A percentile compares a stretch with the other conserved stretches of the same genome.
phyloP scores from a whole-genome alignment of 2,329 filamentous ascomycete genomes.

The Knufia fluminis region DNA sequence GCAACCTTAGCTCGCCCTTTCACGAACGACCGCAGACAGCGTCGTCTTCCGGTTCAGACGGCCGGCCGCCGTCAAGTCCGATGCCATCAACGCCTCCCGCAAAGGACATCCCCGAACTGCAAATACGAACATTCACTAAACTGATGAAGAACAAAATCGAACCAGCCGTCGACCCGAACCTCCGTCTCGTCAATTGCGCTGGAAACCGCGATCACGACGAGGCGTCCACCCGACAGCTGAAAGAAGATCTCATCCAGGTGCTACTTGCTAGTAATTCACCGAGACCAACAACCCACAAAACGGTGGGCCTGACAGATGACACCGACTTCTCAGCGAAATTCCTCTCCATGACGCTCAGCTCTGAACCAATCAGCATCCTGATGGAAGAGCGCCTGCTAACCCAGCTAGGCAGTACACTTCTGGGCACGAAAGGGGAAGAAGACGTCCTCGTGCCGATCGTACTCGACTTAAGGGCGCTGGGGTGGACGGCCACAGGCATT shows the following conservation, averaged over 20 bases:
- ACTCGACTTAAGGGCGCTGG: constrained; percentile 69
- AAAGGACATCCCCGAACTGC: constrained; percentile 67
- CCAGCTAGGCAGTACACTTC: constrained; percentile 41
- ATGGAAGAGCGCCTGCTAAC: constrained; percentile 40
- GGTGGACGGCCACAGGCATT: constrained; percentile 84
- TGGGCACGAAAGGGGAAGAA: constrained; percentile 55
- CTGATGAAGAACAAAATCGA: constrained; percentile 68
- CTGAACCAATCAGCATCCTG: constrained; percentile 38
- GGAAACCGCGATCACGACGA: constrained; percentile 41
- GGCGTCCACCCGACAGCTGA: constrained; percentile 12
- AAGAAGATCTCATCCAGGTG: constrained; percentile 21
- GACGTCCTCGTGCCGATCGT: constrained; percentile 75
- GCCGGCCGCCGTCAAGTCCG: constrained; percentile 13
- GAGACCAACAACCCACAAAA: neutral
- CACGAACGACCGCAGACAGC: neutral
- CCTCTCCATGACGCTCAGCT: constrained; percentile 38
- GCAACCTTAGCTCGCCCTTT: neutral
- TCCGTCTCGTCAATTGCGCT: constrained; percentile 75
- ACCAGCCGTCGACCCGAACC: constrained; percentile 57
- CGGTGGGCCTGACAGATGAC: neutral
- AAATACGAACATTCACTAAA: constrained; percentile 72
- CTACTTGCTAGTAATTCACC: constrained; percentile 14
- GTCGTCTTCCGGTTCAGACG: neutral
- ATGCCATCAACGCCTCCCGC: constrained; percentile 65
- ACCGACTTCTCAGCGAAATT: constrained; percentile 32